phyloP scores from a whole-genome alignment of 106 monocot genomes.

The Ottelia alismoides region DNA sequence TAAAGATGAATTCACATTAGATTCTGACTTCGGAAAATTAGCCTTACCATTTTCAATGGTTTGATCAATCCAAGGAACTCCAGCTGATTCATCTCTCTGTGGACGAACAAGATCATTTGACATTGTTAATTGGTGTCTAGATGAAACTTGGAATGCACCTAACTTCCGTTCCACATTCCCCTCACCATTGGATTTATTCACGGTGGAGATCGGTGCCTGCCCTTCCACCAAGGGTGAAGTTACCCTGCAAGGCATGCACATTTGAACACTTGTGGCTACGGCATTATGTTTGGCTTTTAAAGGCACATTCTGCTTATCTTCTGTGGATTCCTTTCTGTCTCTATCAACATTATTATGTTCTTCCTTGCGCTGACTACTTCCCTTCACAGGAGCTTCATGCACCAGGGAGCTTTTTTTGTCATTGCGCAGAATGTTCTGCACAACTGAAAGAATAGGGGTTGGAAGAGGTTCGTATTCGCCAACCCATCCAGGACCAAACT shows the following conservation, averaged over 20 bases:
- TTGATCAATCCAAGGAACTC: too few species aligned
- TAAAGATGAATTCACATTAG: too few species aligned
- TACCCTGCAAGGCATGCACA: too few species aligned
- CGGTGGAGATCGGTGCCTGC: conserved; percentile 7
- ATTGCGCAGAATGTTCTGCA: too few species aligned
- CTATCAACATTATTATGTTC: too few species aligned
- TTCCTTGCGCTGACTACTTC: too few species aligned
- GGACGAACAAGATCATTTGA: conserved; percentile 1
- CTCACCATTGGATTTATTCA: not conserved
- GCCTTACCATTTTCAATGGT: conserved; percentile 2
- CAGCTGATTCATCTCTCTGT: conserved; percentile 12
- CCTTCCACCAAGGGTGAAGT: too few species aligned
- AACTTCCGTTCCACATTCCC: conserved; percentile 14
- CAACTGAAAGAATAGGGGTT: conserved; percentile 38
- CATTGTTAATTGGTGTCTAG: conserved; percentile 5
- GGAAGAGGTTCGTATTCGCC: conserved; percentile 65
- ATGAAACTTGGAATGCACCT: conserved; percentile 10
- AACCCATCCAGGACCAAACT: conserved; percentile 92
- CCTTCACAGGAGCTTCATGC: too few species aligned
- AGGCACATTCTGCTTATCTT: too few species aligned
- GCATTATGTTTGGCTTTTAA: conserved; percentile 4
- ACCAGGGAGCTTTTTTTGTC: too few species aligned
- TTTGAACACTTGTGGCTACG: conserved; percentile 5
- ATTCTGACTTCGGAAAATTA: not conserved
- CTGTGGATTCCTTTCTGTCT: too few species aligned